A percentile compares a stretch with the other conserved stretches of the same genome.
Evolutionary conservation across 2,329 filamentous ascomycete species (phyloP).

Genomic region (Ramularia endophylla): DNA sequence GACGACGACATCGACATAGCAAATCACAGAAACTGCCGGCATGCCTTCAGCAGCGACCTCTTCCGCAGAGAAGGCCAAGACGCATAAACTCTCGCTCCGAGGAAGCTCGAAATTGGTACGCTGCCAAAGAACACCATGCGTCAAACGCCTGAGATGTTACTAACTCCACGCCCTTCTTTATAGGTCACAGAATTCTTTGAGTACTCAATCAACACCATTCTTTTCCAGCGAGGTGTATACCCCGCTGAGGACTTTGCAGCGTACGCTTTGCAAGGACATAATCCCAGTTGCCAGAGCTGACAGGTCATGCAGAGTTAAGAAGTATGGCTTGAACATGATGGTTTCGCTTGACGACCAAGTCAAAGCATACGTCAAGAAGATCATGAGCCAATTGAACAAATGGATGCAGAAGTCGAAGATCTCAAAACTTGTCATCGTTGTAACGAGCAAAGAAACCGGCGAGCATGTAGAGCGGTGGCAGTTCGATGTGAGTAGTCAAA

Average conservation of each 20-base stretch:
- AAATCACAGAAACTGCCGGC: neutral
- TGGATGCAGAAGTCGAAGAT: slow-evolving; percentile 99
- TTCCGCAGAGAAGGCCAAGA: slow-evolving; percentile 67
- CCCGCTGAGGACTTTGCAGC: slow-evolving; percentile 95
- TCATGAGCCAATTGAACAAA: slow-evolving; percentile 94
- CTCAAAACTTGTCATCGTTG: slow-evolving; percentile 91
- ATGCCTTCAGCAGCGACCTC: slow-evolving; percentile 17
- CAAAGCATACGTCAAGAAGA: slow-evolving; percentile 98
- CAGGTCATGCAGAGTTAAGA: slow-evolving; percentile 64
- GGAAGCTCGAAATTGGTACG: slow-evolving; percentile 44
- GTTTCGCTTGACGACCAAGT: slow-evolving; percentile 97
- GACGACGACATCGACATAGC: neutral
- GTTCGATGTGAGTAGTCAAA: slow-evolving; percentile 64
- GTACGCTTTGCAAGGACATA: slow-evolving; percentile 44
- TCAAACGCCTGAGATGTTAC: too few species aligned
- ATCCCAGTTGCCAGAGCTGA: slow-evolving; percentile 1
- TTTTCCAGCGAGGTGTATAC: slow-evolving; percentile 83
- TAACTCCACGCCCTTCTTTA: too few species aligned
- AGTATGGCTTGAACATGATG: slow-evolving; percentile 98
- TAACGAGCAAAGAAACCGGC: slow-evolving; percentile 94
- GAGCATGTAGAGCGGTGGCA: slow-evolving; percentile 97
- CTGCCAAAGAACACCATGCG: too few species aligned
- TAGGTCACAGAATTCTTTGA: slow-evolving; percentile 86
- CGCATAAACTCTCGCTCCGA: slow-evolving; percentile 89
- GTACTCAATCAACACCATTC: slow-evolving; percentile 95